A percentile compares a stretch with the other conserved stretches of the same genome.
These are phyloP conservation scores for Apiospora aurea DNA, from an alignment of 2,329 filamentous ascomycete species.

Conservation along the genomic window DNA sequence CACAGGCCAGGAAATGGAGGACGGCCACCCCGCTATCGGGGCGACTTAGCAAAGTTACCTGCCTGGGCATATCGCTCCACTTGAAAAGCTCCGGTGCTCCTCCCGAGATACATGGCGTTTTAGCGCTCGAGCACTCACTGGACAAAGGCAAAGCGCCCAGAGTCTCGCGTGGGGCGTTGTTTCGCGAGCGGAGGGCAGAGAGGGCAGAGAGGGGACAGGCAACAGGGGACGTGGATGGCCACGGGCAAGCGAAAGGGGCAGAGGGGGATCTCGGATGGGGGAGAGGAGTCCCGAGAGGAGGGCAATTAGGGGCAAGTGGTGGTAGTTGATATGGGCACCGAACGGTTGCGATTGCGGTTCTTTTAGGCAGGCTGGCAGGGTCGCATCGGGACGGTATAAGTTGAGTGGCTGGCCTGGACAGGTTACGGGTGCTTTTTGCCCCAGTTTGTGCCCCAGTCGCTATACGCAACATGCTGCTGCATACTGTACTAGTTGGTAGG, in stretches of 20 bases:
- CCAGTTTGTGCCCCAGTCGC: neutral
- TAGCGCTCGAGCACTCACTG: slow-evolving; percentile 10
- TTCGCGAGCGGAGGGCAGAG: slow-evolving; percentile 8
- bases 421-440: neutral
- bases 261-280: too few relatives aligned
- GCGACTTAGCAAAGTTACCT: neutral
- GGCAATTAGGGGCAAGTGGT: neutral
- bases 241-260: neutral
- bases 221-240: neutral
- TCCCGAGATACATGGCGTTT: slow-evolving; percentile 8
- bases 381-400: slow-evolving; percentile 14
- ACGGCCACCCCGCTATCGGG: slow-evolving; percentile 16
- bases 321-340: slow-evolving; percentile 2
- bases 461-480: neutral
- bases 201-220: neutral
- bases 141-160: slow-evolving; percentile 3
- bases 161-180: slow-evolving; percentile 5
- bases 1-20: slow-evolving; percentile 21
- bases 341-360: neutral
- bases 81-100: slow-evolving; percentile 20
- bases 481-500: neutral
- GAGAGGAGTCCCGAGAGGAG: too few relatives aligned
- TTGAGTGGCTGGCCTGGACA: slow-evolving; percentile 11
- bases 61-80: neutral
- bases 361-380: neutral